A percentile compares a stretch with the other conserved stretches of the same genome.
phyloP scores from a whole-genome alignment of 768 basidiomycete species.

The Serendipita sp. region DNA sequence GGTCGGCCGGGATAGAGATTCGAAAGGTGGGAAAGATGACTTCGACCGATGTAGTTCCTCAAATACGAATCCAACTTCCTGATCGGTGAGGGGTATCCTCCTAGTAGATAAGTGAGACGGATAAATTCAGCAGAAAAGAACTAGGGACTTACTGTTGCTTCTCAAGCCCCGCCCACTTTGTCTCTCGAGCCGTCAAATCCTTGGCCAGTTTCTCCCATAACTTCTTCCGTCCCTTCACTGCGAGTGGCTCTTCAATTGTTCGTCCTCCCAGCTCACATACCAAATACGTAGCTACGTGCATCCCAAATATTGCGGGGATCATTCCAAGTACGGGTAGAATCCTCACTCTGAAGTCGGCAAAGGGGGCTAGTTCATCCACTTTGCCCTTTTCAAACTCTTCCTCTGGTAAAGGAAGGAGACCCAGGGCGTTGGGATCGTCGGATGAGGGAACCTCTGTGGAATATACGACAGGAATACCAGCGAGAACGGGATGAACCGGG shows the following conservation, averaged over 20 bases:
- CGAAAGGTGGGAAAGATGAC: constrained; percentile 63
- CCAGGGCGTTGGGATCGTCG: constrained; percentile 36
- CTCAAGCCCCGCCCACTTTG: constrained; percentile 38
- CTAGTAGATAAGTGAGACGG: constrained; percentile 23
- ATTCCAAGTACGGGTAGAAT: constrained; percentile 81
- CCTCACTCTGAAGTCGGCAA: constrained; percentile 86
- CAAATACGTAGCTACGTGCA: constrained; percentile 79
- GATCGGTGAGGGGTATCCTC: constrained; percentile 62
- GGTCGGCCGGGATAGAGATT: constrained; percentile 53
- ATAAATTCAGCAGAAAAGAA: neutral
- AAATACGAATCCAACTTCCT: constrained; percentile 69
- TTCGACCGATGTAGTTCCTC: constrained; percentile 70
- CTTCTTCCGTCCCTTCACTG: constrained; percentile 73
- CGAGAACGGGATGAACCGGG: constrained; percentile 37
- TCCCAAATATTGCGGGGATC: constrained; percentile 80
- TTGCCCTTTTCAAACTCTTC: constrained; percentile 83
- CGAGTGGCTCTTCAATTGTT: constrained; percentile 66
- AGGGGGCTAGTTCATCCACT: constrained; percentile 75
- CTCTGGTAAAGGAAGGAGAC: constrained; percentile 76
- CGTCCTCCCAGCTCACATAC: constrained; percentile 73
- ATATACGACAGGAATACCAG: constrained; percentile 78
- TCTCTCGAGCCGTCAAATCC: constrained; percentile 62
- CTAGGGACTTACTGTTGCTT: constrained; percentile 34
- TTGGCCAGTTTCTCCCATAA: constrained; percentile 65
- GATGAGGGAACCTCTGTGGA: constrained; percentile 78